These are phyloP conservation scores for Sporothrix schenckii DNA, from an alignment of 2,329 filamentous ascomycete species.

Conservation along the genomic window DNA sequence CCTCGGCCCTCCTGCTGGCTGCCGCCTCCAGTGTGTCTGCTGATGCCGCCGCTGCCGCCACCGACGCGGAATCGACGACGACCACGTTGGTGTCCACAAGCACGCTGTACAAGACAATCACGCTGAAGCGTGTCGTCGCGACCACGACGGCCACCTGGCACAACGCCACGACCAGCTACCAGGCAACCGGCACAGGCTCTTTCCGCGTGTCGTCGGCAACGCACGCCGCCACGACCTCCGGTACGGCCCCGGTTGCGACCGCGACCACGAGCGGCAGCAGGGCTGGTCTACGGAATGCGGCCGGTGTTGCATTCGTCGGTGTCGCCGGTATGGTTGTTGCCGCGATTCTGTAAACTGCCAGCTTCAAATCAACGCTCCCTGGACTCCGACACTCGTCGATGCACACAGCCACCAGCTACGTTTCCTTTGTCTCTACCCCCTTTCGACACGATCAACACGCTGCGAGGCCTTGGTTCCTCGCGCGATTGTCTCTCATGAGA, in stretches of 20 bases:
- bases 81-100: constrained; percentile 56
- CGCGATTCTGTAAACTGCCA: constrained; percentile 52
- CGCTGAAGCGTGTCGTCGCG: constrained; percentile 43
- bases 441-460: neutral
- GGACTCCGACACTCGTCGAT: constrained; percentile 40
- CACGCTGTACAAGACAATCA: constrained; percentile 54
- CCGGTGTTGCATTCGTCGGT: constrained; percentile 54
- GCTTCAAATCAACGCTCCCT: neutral
- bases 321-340: constrained; percentile 44
- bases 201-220: constrained; percentile 40
- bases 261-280: constrained; percentile 49
- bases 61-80: constrained; percentile 45
- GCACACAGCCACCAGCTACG: constrained; percentile 38
- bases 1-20: constrained; percentile 54
- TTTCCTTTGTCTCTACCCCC: constrained; percentile 37
- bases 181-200: constrained; percentile 40
- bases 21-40: constrained; percentile 50
- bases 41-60: neutral
- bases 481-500: constrained; percentile 8
- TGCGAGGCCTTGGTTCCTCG: constrained; percentile 13
- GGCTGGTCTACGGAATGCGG: constrained; percentile 54
- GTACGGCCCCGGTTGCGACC: constrained; percentile 43
- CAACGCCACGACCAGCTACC: constrained; percentile 42
- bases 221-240: constrained; percentile 42
- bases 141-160: constrained; percentile 45